Base-by-base conservation (phyloP, 257 asterid genomes). In the Penstemon eatonii region DNA sequence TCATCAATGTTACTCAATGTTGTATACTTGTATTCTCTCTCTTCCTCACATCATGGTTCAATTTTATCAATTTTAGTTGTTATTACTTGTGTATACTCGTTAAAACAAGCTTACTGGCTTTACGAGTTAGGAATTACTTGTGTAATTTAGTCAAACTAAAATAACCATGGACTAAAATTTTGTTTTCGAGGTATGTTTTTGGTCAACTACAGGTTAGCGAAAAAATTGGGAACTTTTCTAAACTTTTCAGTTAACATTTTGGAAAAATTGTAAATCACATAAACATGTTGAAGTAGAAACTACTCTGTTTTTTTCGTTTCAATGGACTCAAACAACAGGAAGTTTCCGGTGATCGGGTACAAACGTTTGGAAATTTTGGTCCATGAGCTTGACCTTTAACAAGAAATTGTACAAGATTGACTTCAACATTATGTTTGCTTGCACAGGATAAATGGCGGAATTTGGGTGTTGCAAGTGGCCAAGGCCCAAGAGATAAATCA, bases 391-490 rank as follows among this genome's bases (percentile, higher is more conserved):
- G 38, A 40, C 12, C 64, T 33, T 65, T 18, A n/a, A 40, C 40
- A 15, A 47, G 15, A 13, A 6, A 53, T 36, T 3, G 37, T 4
- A 5, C 52, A 9, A 53, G 7, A 10, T 42, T 51, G 62, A 53
- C 5, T 15, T 9, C 53, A 33, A 9, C 7, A 41, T 18, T 60
- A 56, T 42, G 46, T 60, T 66, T 75, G 65, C 55, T 79, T 60
- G 6, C 36, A 18, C 73, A 89, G 98, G 97, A 92, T 84, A 92
- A 92, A 75, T 92, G 97, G 97, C 74, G 98, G 68, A 92, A 92
- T 77, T 78, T 92, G 83, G 86, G 81, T 64, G 93, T 84, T 58
- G 92, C 94, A 54, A 87, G 67, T 79, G 96, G 89, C 45, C 85
- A 75, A 77, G 84, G 80, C 1, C 74, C 89, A 9, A 83, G 89